Base-by-base conservation (phyloP, 345 rosid species). In the Capsella bursapastoris region DNA sequence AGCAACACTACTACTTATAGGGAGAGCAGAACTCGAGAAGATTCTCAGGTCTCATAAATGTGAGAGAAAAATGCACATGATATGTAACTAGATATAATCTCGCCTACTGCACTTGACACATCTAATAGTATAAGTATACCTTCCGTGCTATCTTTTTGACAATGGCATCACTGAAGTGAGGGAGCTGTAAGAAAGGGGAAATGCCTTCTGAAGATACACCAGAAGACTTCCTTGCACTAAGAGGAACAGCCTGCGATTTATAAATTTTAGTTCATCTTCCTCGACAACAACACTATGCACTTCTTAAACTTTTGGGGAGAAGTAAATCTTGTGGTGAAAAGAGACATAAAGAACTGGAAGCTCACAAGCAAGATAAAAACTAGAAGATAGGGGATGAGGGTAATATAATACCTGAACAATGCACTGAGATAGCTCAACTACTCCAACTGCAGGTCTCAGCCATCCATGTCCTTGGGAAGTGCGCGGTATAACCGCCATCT, bases 401-500 rank as follows among this genome's bases (percentile, higher is more conserved):
- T 15, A 47, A 80, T 63, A 57, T 43, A 15, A 69, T 68, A 92
- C 99, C 99, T 96, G 98, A 82, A 90, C 84, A 75, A 96, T 83
- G 69, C 97, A 92, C 70, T 96, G 99, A 76, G 97, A 92, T 70
- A 96, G 98, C 81, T 96, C 99, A 74, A 86, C 82, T 56, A 96
- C 97, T 73, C 99, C 99, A 47, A 83, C 74, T 37, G 97, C 98
- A 66, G 99, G 99, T 81, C 99, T 90, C 76, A 92, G 84, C 99
- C 99, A 92, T 80, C 99, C 99, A 86, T 88, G 96, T 59, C 94
- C 97, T 81, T 87, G 96, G 29, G 92, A 78, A 66, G 89, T 89
- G 34, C 93, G 98, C 2, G 98, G 98, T 69, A 85, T 79, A 73
- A 96, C 82, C 5, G 99, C 98, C 98, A 96, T 90, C 99, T 96